A percentile compares a stretch with the other conserved stretches of the same genome.
These are phyloP conservation scores for Aspergillus neoniger DNA, from an alignment of 2,329 filamentous ascomycete species.

Conservation along the genomic window DNA sequence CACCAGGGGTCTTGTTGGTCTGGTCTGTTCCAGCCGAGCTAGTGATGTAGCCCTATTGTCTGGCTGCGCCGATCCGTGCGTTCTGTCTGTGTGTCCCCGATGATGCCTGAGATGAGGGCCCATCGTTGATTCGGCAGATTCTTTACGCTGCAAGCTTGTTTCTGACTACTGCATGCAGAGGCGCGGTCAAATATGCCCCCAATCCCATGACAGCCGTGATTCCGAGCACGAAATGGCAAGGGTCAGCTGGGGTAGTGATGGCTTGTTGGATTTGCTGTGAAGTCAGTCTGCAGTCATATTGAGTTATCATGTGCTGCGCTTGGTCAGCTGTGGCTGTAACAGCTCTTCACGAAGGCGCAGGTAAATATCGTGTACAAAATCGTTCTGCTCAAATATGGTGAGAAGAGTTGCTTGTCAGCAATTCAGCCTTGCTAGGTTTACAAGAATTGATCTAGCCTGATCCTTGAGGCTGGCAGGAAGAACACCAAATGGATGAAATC, in stretches of 20 bases:
- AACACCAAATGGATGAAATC: background rate
- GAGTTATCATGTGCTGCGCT: background rate
- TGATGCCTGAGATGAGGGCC: background rate
- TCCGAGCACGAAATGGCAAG: background rate
- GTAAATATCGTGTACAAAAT: too few species aligned
- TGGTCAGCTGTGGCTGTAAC: background rate
- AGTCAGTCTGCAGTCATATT: slow-evolving; percentile 2
- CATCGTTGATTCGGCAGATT: background rate
- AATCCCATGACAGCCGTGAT: background rate
- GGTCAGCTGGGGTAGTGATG: background rate
- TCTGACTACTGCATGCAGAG: background rate
- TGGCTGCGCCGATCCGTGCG: background rate
- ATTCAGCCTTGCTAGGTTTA: background rate
- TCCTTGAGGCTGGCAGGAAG: background rate
- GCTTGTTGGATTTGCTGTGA: background rate
- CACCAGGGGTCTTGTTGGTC: background rate
- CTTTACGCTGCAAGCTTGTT: background rate
- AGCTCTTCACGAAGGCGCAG: background rate
- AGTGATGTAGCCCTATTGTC: background rate
- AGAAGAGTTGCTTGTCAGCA: background rate
- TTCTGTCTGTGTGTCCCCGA: background rate
- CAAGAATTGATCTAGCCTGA: background rate
- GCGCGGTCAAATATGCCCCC: background rate
- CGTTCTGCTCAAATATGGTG: too few species aligned
- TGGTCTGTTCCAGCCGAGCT: background rate